A percentile compares a stretch with the other conserved stretches of the same genome.
Conservation (phyloP, 1,139 yeast genomes). For the Blastobotrys illinoisensis region DNA sequence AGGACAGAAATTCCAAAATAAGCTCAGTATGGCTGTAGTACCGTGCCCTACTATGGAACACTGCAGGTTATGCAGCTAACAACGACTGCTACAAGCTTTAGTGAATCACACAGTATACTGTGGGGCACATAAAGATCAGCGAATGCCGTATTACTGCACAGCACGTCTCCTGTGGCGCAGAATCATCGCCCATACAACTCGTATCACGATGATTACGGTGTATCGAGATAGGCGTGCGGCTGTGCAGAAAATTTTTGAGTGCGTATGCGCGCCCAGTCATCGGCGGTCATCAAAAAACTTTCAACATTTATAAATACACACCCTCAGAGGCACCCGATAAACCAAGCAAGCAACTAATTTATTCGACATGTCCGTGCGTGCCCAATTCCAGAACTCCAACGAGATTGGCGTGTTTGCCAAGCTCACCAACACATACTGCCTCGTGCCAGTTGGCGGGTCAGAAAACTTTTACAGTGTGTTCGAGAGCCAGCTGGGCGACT, state of each 20-base stretch:
- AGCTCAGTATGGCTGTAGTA: too few relatives aligned
- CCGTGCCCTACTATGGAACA: too few relatives aligned
- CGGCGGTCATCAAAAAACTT: neutral
- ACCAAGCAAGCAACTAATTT: neutral
- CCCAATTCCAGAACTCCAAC: conserved; percentile 83
- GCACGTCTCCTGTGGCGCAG: too few relatives aligned
- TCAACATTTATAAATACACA: neutral
- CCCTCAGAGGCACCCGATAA: neutral
- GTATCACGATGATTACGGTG: too few relatives aligned
- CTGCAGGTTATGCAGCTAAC: too few relatives aligned
- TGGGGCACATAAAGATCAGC: too few relatives aligned
- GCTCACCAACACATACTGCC: conserved; percentile 91
- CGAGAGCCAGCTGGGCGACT: conserved; percentile 96
- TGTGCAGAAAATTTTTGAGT: neutral
- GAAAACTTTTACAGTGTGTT: conserved; percentile 96
- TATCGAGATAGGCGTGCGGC: too few relatives aligned
- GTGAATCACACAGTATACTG: too few relatives aligned
- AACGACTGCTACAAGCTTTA: too few relatives aligned
- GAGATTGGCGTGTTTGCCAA: conserved; percentile 98
- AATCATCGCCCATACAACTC: too few relatives aligned
- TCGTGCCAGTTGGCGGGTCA: conserved; percentile 96
- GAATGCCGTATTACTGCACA: too few relatives aligned
- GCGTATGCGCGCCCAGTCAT: conserved; percentile 1
- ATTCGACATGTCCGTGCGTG: conserved; percentile 23
- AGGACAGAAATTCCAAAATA: too few relatives aligned